Conservation (phyloP, 331 rosid species). For the Acacia concinna region DNA sequence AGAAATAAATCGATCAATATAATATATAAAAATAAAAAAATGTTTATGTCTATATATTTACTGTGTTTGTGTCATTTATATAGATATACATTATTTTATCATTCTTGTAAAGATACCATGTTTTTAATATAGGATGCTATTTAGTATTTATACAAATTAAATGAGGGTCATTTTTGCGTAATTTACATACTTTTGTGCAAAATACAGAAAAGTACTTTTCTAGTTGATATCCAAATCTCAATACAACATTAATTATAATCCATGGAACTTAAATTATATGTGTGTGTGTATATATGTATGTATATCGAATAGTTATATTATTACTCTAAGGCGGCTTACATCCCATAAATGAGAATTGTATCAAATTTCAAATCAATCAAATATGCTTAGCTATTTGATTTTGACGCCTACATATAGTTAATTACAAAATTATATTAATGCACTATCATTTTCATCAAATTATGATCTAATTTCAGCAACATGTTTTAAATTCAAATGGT, state of each 20-base stretch:
- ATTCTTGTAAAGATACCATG: too few relatives aligned
- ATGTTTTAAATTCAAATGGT: background rate
- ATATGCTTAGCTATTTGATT: background rate
- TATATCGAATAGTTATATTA: background rate
- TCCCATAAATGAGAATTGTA: background rate
- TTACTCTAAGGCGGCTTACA: background rate
- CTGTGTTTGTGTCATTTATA: too few relatives aligned
- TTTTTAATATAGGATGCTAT: too few relatives aligned
- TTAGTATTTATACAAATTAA: too few relatives aligned
- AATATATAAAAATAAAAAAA: too few relatives aligned
- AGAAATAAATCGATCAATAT: background rate
- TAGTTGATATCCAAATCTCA: background rate
- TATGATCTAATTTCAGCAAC: background rate
- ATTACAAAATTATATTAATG: background rate
- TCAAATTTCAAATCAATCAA: constrained; percentile 10
- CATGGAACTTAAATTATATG: background rate
- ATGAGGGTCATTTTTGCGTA: too few relatives aligned
- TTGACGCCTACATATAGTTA: background rate
- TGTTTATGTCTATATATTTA: too few relatives aligned
- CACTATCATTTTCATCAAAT: background rate
- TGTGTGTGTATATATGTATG: background rate
- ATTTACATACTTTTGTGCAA: background rate
- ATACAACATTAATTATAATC: background rate
- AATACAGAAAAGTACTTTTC: background rate
- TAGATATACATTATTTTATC: too few relatives aligned